These are phyloP conservation scores for Venturia oleaginea DNA, from an alignment of 2,329 filamentous ascomycete genomes.

Conservation along the genomic window DNA sequence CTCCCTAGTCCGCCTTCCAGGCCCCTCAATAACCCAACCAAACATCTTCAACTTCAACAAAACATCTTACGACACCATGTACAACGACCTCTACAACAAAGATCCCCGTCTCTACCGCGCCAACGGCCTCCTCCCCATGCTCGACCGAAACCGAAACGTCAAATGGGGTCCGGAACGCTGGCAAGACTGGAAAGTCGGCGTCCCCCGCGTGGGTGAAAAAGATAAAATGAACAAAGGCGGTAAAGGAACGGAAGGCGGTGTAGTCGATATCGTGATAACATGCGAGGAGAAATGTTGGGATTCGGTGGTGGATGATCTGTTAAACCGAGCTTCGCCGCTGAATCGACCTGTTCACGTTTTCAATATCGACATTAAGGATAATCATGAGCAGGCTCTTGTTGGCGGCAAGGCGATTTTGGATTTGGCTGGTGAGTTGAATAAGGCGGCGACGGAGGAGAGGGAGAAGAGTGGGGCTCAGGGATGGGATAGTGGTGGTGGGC, in stretches of 20 bases:
- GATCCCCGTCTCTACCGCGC: constrained; percentile 80
- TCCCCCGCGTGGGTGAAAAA: constrained; percentile 50
- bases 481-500: constrained; percentile 54
- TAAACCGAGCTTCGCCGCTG: constrained; percentile 73
- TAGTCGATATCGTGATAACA: constrained; percentile 91
- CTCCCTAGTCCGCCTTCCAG: constrained; percentile 84
- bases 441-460: constrained; percentile 68
- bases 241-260: constrained; percentile 72
- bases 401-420: constrained; percentile 90
- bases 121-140: constrained; percentile 93
- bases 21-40: constrained; percentile 81
- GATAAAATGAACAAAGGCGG: constrained; percentile 63
- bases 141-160: constrained; percentile 80
- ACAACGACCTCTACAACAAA: constrained; percentile 78
- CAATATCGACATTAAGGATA: constrained; percentile 97
- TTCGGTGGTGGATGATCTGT: constrained; percentile 86
- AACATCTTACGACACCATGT: constrained; percentile 91
- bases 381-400: constrained; percentile 89
- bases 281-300: constrained; percentile 99
- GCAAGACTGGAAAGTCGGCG: constrained; percentile 91
- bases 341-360: constrained; percentile 95
- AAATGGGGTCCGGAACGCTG: constrained; percentile 96
- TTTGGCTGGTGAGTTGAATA: constrained; percentile 75
- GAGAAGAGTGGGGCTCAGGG: constrained; percentile 51
- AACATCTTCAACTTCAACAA: constrained; percentile 99